Base-by-base conservation (phyloP, 2,329 filamentous ascomycete genomes). In the Tolypocladium cylindrosporum region DNA sequence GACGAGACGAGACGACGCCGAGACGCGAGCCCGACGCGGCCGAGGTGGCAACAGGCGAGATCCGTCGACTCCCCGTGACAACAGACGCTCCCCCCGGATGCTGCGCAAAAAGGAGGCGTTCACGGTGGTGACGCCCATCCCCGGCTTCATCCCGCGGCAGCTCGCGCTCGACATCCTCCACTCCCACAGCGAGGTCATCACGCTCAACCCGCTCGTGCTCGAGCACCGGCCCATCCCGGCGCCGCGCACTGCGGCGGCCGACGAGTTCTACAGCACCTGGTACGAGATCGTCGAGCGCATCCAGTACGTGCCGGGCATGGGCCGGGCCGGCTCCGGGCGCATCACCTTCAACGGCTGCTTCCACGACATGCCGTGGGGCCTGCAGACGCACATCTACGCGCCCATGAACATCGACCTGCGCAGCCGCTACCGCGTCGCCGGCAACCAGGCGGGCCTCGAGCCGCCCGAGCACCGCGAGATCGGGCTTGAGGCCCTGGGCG, bases 201-300 rank as follows among this genome's bases (percentile, higher is more conserved):
- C 82, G 40, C 74, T 89, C 60, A 88, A 88, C 65, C 86, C 86
- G 4, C 81, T 89, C 55, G 86, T 89, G 36, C 79, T 87, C 59
- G 75, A 75, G 42, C 80, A 86, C 74, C 82, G 82, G 62, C 74
- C 83, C 59, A 86, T 88, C 68, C 76, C 84, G 56, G 84, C 86
- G 1, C 86, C 86, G 36, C 85, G 84, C 72, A 78, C 86, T 72
- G 85, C 86, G 62, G 79, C 83, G 58, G 75, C 84, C 63, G 86
- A 89, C 71, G 86, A 89, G 71, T 89, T 80, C 72, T 89, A 87
- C 72, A 84, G 84, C 61, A 87, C 86, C 37, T 89, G 86, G 86
- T 89, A 89, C 69, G 85, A 89, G 71, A 88, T 89, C 66, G 80
- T 75, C 58, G 80, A 89, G 76, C 80, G 84, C 65, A 85, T 89